Conservation (phyloP, 495 filamentous ascomycete genomes). For the Lasiosphaeris hirsuta region DNA sequence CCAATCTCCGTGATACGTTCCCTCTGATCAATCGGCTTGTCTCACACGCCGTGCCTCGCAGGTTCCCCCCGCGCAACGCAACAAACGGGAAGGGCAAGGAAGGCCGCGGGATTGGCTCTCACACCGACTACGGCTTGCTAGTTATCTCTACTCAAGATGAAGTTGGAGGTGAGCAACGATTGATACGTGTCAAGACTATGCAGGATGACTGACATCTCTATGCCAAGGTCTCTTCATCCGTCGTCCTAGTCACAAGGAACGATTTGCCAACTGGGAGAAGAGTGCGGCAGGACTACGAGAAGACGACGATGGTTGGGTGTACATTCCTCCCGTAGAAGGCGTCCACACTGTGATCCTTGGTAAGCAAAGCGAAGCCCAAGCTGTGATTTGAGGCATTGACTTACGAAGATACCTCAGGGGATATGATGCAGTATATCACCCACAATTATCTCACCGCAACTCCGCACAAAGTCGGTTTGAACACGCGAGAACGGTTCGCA, state of each 20-base stretch:
- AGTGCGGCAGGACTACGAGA: conserved; percentile 42
- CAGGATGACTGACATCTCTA: neutral
- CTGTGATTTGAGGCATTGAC: neutral
- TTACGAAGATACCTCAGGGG: conserved; percentile 24
- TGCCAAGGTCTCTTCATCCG: conserved; percentile 40
- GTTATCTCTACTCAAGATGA: conserved; percentile 45
- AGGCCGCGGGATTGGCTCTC: conserved; percentile 45
- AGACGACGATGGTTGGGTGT: conserved; percentile 42
- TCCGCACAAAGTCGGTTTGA: conserved; percentile 46
- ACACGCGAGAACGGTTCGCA: conserved; percentile 39
- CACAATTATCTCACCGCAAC: conserved; percentile 38
- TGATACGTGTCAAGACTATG: neutral
- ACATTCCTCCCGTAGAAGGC: conserved; percentile 37
- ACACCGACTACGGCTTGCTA: conserved; percentile 46
- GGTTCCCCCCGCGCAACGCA: conserved; percentile 37
- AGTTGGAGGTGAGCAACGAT: conserved; percentile 33
- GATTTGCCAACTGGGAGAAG: conserved; percentile 42
- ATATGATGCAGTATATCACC: conserved; percentile 49
- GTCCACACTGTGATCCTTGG: conserved; percentile 44
- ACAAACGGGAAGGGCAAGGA: conserved; percentile 45
- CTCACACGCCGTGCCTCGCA: conserved; percentile 10
- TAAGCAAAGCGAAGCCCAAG: conserved; percentile 14
- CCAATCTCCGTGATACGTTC: conserved; percentile 4
- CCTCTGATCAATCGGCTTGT: conserved; percentile 2
- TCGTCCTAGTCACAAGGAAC: conserved; percentile 32